Conservation (phyloP, 768 basidiomycete species). For the Termitomyces sp. region DNA sequence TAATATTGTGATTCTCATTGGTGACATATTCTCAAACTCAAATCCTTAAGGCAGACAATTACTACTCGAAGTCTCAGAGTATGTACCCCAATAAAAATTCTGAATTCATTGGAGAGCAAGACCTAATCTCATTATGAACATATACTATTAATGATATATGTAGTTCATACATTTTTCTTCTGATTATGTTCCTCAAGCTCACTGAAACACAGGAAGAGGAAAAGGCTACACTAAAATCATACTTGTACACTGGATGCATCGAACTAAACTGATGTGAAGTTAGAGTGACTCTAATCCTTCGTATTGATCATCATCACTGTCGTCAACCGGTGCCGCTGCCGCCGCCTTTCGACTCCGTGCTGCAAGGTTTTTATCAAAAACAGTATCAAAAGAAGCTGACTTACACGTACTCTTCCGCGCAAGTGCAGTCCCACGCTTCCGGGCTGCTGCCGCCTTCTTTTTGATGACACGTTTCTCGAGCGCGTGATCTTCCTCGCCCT, state of each 20-base stretch:
- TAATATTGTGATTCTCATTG: too few species aligned
- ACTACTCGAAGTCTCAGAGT: too few species aligned
- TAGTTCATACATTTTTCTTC: neutral
- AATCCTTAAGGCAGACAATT: too few species aligned
- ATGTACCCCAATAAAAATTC: too few species aligned
- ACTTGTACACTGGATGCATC: neutral
- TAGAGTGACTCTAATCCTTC: conserved; percentile 5
- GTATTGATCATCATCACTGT: conserved; percentile 14
- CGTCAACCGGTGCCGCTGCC: conserved; percentile 3
- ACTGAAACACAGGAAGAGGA: neutral
- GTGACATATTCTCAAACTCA: too few species aligned
- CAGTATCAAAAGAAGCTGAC: neutral
- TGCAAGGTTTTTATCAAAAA: neutral
- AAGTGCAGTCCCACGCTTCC: conserved; percentile 44
- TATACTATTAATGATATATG: too few species aligned
- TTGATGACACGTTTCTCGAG: conserved; percentile 81
- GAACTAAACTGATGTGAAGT: neutral
- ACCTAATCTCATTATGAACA: too few species aligned
- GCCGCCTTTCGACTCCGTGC: conserved; percentile 11
- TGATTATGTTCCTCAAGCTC: neutral
- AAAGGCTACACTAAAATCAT: neutral
- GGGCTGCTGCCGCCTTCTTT: conserved; percentile 74
- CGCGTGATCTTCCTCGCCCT: conserved; percentile 90
- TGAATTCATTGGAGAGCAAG: too few species aligned
- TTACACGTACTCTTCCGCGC: conserved; percentile 34